Evolutionary conservation across 371 early-diverging fungal species (phyloP).

Genomic region (Sporodiniella umbellata): DNA sequence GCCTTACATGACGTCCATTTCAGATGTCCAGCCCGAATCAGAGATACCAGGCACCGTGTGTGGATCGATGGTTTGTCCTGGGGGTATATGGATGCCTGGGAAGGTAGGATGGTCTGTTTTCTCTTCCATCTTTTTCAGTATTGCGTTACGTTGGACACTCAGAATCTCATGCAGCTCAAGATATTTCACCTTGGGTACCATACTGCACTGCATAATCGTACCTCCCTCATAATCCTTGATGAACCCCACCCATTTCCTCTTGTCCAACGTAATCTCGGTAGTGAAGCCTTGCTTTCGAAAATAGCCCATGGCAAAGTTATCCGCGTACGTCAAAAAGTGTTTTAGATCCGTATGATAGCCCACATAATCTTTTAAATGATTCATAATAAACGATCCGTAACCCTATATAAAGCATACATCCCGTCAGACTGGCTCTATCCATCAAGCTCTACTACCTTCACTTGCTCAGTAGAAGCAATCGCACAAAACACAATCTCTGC

Average conservation of each 20-base stretch:
- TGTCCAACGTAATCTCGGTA: slow-evolving; percentile 90
- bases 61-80: slow-evolving; percentile 47
- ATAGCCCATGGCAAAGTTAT: slow-evolving; percentile 99
- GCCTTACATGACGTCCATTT: slow-evolving; percentile 68
- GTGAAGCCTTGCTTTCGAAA: slow-evolving; percentile 99
- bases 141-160: slow-evolving; percentile 69
- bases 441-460: no score
- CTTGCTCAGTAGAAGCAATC: slow-evolving; percentile 91
- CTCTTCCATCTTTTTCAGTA: slow-evolving; percentile 77
- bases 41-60: slow-evolving; percentile 74
- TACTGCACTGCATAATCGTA: slow-evolving; percentile 88
- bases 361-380: slow-evolving; percentile 90
- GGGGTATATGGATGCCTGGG: slow-evolving; percentile 73
- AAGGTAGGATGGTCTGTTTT: slow-evolving; percentile 75
- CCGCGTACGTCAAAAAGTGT: slow-evolving; percentile 99
- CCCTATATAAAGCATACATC: no score
- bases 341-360: slow-evolving; percentile 61
- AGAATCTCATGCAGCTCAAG: slow-evolving; percentile 57
- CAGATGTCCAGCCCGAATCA: slow-evolving; percentile 92
- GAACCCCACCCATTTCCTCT: slow-evolving; percentile 94
- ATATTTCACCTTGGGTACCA: slow-evolving; percentile 60
- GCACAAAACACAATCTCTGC: slow-evolving; percentile 99
- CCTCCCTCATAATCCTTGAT: slow-evolving; percentile 99
- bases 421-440: no score
- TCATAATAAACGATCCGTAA: slow-evolving; percentile 93